Base-by-base conservation (phyloP, 2,329 filamentous ascomycete species). In the Cercospora zeina region DNA sequence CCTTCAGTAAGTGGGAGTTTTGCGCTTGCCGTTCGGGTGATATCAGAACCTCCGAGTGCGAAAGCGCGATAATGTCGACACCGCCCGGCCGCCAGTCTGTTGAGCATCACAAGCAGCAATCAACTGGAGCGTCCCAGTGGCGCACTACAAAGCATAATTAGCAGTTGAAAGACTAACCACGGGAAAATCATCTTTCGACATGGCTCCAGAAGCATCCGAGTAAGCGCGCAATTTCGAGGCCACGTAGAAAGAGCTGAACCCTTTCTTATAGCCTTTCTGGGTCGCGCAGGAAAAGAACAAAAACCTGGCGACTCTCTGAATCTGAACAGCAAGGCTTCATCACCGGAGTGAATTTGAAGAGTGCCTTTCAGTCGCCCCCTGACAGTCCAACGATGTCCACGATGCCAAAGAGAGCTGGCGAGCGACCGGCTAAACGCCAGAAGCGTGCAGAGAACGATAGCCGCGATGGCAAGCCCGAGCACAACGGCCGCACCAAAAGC, bases 401-500 rank as follows among this genome's bases (percentile, higher is more conserved):
- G 5, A 59, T 53, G 47, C 7, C 34, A 7, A 37, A 13, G 5
- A 59, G 13, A 24, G 45, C 30, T 59, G 19, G 42, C 27, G 33
- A n/a, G 19, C 56, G 56, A 36, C 42, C 55, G 6, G 13, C 30
- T 5, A 58, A 58, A 24, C 55, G 55, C 39, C 39, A 49, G 16
- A 49, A 58, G 42, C n/a, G n/a, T 5, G 11, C 54, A 31, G 37
- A 37, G 4, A 54, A 16, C 54, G 10, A 30, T 4, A 16, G 2
- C 19, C 34, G 19, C 36, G 16, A 31, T 19, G 24, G 16, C 49
- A 31, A 21, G 49, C 24, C 8, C n/a, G 49, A 53, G 2, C 14
- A 53, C 6, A 16, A 31, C 30, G 9, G 11, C 14, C 19, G 30
- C 9, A 27, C 14, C 8, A 34, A 34, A 14, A 21, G 30, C 49